These are phyloP conservation scores for Musa acuminata DNA, from an alignment of 176 grass and related monocot genomes.

Conservation along the genomic window DNA sequence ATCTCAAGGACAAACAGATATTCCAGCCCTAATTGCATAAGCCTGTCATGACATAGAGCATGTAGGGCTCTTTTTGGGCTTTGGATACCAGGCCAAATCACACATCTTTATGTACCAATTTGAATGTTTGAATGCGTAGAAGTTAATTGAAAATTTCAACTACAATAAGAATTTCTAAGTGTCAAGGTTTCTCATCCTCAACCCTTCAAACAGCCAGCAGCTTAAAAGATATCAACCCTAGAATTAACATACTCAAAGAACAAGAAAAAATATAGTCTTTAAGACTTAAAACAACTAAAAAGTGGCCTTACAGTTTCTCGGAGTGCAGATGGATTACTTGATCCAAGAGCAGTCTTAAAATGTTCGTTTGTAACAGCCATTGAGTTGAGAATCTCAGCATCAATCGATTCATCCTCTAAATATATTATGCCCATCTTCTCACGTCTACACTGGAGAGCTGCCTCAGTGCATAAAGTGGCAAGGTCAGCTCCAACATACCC, in stretches of 20 bases:
- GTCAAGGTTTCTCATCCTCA: neutral
- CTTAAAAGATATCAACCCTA: neutral
- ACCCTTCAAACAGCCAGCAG: neutral
- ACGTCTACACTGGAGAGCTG: slow-evolving; percentile 77
- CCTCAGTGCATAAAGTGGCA: slow-evolving; percentile 71
- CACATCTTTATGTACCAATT: neutral
- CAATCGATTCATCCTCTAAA: slow-evolving; percentile 82
- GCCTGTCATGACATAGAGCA: neutral
- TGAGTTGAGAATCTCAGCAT: slow-evolving; percentile 83
- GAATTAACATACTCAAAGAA: neutral
- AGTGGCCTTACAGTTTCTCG: slow-evolving; percentile 62
- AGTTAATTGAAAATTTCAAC: neutral
- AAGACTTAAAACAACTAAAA: neutral
- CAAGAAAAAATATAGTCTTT: neutral
- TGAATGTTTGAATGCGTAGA: neutral
- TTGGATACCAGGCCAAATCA: neutral
- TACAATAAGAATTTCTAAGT: neutral
- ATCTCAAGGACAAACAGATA: neutral
- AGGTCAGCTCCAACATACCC: slow-evolving; percentile 85
- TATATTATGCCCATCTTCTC: slow-evolving; percentile 94
- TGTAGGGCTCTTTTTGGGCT: neutral
- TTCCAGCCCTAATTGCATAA: neutral
- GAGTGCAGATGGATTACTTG: slow-evolving; percentile 76
- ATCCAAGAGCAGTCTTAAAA: slow-evolving; percentile 86
- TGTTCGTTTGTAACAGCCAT: slow-evolving; percentile 92